These are phyloP conservation scores for Centella asiatica DNA, from an alignment of 129 eudicot genomes.

Conservation along the genomic window DNA sequence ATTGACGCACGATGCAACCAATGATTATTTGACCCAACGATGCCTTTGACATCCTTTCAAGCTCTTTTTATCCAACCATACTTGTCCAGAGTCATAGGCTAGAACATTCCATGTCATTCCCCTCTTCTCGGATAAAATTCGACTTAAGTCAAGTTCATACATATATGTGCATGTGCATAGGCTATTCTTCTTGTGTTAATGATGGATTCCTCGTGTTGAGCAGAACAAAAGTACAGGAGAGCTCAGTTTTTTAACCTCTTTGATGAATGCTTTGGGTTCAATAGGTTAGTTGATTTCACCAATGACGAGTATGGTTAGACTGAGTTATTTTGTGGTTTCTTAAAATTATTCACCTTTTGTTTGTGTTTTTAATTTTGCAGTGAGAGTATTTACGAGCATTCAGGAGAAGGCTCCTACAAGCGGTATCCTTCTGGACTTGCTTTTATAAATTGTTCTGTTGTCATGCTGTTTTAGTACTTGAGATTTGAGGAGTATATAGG, in stretches of 20 bases:
- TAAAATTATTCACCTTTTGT: not conserved
- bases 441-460: no score
- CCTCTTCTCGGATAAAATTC: not conserved
- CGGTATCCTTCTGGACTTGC: constrained; percentile 34
- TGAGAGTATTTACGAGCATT: constrained; percentile 90
- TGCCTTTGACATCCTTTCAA: no score
- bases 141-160: no score
- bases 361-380: constrained; percentile 36
- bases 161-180: not conserved
- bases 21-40: no score
- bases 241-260: constrained; percentile 82
- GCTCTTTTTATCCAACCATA: no score
- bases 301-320: not conserved
- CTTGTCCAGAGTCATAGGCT: no score
- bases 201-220: constrained; percentile 21
- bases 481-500: no score
- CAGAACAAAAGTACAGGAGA: constrained; percentile 97
- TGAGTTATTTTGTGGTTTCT: not conserved
- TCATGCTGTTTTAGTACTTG: no score
- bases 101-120: not conserved
- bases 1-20: no score
- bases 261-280: constrained; percentile 82
- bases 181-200: not conserved
- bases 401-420: constrained; percentile 93
- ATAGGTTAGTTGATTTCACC: constrained; percentile 43